phyloP scores from a whole-genome alignment of 2,329 filamentous ascomycete genomes.

The Exophiala sideris region DNA sequence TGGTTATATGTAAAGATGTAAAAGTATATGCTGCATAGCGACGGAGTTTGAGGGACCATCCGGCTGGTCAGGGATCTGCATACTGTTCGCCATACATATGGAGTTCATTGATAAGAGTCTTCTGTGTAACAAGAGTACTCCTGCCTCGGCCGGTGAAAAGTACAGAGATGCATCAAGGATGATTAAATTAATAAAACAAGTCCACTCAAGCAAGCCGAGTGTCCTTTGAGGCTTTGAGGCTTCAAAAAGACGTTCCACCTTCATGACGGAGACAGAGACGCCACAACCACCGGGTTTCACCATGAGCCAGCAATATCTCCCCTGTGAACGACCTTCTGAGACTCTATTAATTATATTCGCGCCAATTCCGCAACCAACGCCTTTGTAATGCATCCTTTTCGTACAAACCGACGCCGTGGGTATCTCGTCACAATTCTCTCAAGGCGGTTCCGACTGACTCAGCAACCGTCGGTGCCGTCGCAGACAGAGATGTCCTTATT shows the following conservation, averaged over 20 bases:
- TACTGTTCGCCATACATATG: too few species aligned
- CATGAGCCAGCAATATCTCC: background rate
- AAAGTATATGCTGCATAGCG: background rate
- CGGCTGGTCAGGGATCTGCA: too few species aligned
- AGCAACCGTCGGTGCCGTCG: background rate
- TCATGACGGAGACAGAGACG: too few species aligned
- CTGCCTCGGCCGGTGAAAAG: too few species aligned
- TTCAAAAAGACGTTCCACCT: too few species aligned
- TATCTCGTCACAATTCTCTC: conserved; percentile 19
- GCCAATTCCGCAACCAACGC: background rate
- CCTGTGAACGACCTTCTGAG: background rate
- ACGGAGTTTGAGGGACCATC: background rate
- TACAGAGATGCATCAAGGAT: too few species aligned
- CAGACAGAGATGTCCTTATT: background rate
- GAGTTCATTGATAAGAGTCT: too few species aligned
- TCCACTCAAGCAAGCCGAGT: too few species aligned
- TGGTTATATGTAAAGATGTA: background rate
- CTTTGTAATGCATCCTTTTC: background rate
- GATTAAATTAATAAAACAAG: too few species aligned
- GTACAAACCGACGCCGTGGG: conserved; percentile 1
- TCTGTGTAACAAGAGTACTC: too few species aligned
- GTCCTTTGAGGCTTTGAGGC: too few species aligned
- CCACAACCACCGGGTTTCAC: too few species aligned
- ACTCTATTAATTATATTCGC: background rate
- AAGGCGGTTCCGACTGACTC: conserved; percentile 5